Conservation (phyloP, 169 alveolate species). For the Plasmodium coatneyi region DNA sequence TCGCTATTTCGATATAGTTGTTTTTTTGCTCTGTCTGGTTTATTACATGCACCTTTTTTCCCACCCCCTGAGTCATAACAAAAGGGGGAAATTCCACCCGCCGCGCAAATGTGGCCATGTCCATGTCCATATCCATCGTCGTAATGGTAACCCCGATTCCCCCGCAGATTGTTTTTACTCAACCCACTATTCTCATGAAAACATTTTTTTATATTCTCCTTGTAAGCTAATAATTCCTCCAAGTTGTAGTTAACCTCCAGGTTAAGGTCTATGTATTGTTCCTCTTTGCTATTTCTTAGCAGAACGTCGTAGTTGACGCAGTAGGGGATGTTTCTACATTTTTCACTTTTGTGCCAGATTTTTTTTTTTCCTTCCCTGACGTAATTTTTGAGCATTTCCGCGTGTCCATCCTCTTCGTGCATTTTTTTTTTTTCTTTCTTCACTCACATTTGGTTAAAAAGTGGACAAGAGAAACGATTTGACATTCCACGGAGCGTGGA, state of each 20-base stretch:
- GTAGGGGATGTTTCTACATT: conserved; percentile 4
- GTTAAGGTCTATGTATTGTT: conserved; percentile 40
- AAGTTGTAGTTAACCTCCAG: conserved; percentile 56
- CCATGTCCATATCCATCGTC: neutral
- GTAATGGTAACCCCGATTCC: neutral
- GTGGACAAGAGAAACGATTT: neutral
- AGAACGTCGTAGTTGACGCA: conserved; percentile 35
- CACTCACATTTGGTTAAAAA: neutral
- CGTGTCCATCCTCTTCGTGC: conserved; percentile 1
- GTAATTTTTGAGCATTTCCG: neutral
- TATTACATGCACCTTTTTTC: neutral
- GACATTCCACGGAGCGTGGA: neutral
- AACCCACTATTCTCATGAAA: neutral
- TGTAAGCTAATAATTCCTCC: conserved; percentile 48
- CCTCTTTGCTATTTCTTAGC: conserved; percentile 10
- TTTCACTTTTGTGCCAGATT: neutral
- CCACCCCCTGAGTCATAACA: neutral
- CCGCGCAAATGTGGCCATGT: neutral
- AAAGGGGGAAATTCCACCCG: neutral
- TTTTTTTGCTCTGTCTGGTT: neutral
- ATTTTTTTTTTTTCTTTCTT: neutral
- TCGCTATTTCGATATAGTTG: neutral
- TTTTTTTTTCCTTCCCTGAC: neutral
- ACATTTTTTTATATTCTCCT: conserved; percentile 35
- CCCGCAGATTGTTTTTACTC: neutral